These are phyloP conservation scores for Yueomyces sinensis DNA, from an alignment of 805 yeast genomes.

Conservation along the genomic window DNA sequence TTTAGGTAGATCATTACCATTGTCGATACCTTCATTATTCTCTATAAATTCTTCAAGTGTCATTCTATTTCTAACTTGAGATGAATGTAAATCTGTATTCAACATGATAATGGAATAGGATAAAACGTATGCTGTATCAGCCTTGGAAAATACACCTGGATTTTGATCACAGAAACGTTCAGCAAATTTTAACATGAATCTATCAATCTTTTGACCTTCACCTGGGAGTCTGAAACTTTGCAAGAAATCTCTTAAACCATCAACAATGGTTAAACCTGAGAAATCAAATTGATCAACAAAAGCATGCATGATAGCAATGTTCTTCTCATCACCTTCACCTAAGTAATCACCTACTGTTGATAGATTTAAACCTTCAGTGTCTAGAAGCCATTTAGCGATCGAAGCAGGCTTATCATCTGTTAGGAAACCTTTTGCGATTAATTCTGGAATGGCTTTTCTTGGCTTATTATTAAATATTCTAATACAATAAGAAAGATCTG, in stretches of 20 bases:
- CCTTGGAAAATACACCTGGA: slow-evolving; percentile 77
- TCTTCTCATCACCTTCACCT: slow-evolving; percentile 75
- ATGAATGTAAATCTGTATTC: slow-evolving; percentile 88
- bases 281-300: slow-evolving; percentile 86
- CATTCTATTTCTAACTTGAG: slow-evolving; percentile 80
- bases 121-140: slow-evolving; percentile 86
- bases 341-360: slow-evolving; percentile 79
- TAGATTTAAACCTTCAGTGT: slow-evolving; percentile 69
- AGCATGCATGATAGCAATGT: slow-evolving; percentile 79
- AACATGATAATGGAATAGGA: slow-evolving; percentile 87
- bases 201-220: slow-evolving; percentile 94
- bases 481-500: slow-evolving; percentile 64
- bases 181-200: slow-evolving; percentile 94
- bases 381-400: slow-evolving; percentile 63
- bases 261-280: slow-evolving; percentile 54
- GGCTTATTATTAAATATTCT: slow-evolving; percentile 76
- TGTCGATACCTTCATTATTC: slow-evolving; percentile 87
- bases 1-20: slow-evolving; percentile 69
- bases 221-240: slow-evolving; percentile 94
- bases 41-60: slow-evolving; percentile 71
- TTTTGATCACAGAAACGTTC: slow-evolving; percentile 82
- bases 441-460: slow-evolving; percentile 55
- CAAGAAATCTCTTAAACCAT: slow-evolving; percentile 70
- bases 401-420: slow-evolving; percentile 44
- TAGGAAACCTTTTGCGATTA: slow-evolving; percentile 54